Base-by-base conservation (phyloP, 1,284 basidiomycete genomes). In the Marasmius oreades region DNA sequence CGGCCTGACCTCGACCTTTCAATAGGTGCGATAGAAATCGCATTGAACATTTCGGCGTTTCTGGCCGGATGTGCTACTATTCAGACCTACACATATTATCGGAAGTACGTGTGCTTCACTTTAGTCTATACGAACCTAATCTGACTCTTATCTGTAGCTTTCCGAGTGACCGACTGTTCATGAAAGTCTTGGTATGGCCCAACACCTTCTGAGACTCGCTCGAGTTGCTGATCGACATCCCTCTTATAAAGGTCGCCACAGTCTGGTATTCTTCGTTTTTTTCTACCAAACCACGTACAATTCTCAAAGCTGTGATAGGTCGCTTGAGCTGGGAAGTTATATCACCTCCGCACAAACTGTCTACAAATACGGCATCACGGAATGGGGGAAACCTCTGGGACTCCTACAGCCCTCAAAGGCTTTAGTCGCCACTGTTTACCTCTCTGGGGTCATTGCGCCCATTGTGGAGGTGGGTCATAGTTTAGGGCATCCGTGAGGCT, bases 11-110 rank as follows among this genome's bases (percentile, higher is more conserved):
- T 55, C 24, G 33, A 55, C 37, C 36, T 43, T 34, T 42, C 54
- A 20, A 42, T 55, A 11, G 54, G 54, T 24, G 45, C 47, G 24
- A 34, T 55, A 5, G 54, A 55, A 39, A 43, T 51, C 22, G 54
- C 47, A 5, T 6, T 51, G 39, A 43, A 44, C 20, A 2, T 55
- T 5, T 43, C 54, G 24, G 34, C 54, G 37, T 48, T 51, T 26
- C 20, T 55, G 37, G 23, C 51, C n/a, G 54, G 54, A 24, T 55
- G 54, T 51, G 39, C 48, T 18, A 55, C 54, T 1, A n/a, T 55
- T 16, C 54, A 55, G 39, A 18, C 47, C 5, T 55, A 55, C 28
- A 44, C 36, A 16, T 55, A 50, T 31, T 55, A 50, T 28, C 54
- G 47, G 11, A 48, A 34, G 54, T 55, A 16, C 7, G 47, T n/a